Conservation (phyloP, 2,329 filamentous ascomycete species). For the Botrytis porri region DNA sequence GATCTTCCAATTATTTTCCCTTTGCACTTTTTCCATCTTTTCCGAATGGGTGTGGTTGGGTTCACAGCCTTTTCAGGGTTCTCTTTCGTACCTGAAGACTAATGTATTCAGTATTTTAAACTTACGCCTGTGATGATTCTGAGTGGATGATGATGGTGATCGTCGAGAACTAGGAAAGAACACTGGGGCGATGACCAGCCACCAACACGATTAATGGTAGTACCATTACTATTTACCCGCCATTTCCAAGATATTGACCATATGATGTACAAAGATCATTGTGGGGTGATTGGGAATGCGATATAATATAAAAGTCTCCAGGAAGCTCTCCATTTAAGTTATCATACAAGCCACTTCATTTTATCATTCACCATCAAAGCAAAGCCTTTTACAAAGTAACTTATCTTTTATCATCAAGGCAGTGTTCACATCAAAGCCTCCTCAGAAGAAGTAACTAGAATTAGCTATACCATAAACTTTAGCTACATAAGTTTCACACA, state of each 20-base stretch:
- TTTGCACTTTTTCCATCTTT: neutral
- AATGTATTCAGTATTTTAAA: neutral
- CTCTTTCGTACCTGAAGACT: conserved; percentile 1
- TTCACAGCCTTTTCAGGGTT: neutral
- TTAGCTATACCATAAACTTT: neutral
- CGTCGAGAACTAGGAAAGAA: neutral
- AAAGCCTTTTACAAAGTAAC: neutral
- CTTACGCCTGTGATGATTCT: neutral
- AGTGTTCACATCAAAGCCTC: neutral
- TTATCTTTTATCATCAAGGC: neutral
- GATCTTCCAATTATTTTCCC: conserved; percentile 4
- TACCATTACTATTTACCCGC: neutral
- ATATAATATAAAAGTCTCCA: conserved; percentile 9
- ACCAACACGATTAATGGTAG: neutral
- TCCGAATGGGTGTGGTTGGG: neutral
- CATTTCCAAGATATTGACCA: conserved; percentile 1
- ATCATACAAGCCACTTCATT: neutral
- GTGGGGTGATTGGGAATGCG: neutral
- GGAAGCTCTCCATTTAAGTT: neutral
- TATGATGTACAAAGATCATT: neutral
- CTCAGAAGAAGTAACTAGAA: neutral
- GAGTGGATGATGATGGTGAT: neutral
- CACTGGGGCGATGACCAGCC: conserved; percentile 6
- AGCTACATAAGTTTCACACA: neutral
- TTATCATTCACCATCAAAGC: neutral